A percentile compares a stretch with the other conserved stretches of the same genome.
These are phyloP conservation scores for Verticillium nubilum DNA, from an alignment of 2,329 filamentous ascomycete genomes.

Conservation along the genomic window DNA sequence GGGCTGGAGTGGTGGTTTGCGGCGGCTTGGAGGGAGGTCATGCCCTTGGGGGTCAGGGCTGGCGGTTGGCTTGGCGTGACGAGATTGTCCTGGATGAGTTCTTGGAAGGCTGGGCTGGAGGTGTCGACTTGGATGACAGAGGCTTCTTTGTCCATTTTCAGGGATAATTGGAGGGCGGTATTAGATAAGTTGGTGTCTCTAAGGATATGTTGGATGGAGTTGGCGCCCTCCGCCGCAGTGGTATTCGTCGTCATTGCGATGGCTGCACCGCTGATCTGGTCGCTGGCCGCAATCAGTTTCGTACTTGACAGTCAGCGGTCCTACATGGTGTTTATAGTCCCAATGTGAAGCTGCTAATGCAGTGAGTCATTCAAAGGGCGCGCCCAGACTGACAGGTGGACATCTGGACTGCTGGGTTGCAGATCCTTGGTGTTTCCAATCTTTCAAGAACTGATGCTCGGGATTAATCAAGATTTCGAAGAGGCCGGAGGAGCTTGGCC, in stretches of 20 bases:
- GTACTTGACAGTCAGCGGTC: not conserved
- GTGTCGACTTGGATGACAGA: too few species aligned
- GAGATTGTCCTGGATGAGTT: too few species aligned
- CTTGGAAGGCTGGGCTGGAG: too few species aligned
- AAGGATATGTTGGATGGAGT: not conserved
- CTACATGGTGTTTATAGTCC: not conserved
- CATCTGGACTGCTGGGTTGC: not conserved
- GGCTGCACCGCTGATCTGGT: not conserved
- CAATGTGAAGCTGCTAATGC: not conserved
- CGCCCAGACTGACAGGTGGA: not conserved
- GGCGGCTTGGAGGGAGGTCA: not conserved
- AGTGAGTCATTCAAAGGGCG: not conserved
- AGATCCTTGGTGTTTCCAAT: not conserved
- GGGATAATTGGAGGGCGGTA: too few species aligned
- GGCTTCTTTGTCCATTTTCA: too few species aligned
- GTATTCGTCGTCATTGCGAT: not conserved
- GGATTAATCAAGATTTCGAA: too few species aligned
- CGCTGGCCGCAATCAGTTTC: not conserved
- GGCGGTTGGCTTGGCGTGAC: too few species aligned
- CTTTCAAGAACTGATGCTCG: not conserved
- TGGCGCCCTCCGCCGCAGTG: not conserved
- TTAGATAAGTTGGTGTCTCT: not conserved
- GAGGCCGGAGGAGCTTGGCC: too few species aligned
- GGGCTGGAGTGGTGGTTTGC: not conserved
- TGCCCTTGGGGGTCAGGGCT: not conserved